Conservation (phyloP, 2,329 filamentous ascomycete genomes). For the Leptographium procerum region DNA sequence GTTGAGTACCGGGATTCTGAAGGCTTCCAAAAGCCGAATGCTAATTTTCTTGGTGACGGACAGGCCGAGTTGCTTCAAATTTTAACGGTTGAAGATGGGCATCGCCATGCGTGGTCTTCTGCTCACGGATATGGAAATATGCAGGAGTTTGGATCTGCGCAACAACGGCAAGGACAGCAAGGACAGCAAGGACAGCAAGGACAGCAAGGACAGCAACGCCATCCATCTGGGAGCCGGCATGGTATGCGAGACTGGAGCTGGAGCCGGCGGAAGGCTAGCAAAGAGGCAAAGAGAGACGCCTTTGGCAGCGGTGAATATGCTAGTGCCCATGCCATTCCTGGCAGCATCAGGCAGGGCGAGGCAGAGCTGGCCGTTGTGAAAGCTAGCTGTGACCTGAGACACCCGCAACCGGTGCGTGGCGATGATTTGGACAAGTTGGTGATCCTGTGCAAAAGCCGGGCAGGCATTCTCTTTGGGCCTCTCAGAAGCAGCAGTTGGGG, state of each 20-base stretch:
- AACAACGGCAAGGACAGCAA: not conserved
- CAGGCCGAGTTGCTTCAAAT: not conserved
- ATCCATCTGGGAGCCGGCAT: not conserved
- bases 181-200: not conserved
- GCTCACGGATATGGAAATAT: not conserved
- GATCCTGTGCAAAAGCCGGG: slow-evolving; percentile 12
- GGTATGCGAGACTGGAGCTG: slow-evolving; percentile 9
- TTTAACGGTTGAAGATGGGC: not conserved
- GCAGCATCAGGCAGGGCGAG: not conserved
- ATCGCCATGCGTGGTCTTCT: not conserved
- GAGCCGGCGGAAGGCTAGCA: slow-evolving; percentile 1
- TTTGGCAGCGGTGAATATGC: not conserved
- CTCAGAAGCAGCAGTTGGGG: not conserved
- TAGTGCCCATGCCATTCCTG: not conserved
- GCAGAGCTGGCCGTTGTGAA: slow-evolving; percentile 12
- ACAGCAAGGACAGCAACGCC: not conserved
- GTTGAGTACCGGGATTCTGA: not conserved
- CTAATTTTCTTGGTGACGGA: not conserved
- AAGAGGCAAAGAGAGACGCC: not conserved
- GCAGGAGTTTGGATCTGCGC: not conserved
- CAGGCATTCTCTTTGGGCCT: not conserved
- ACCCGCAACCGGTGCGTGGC: slow-evolving; percentile 18
- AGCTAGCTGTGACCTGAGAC: slow-evolving; percentile 16
- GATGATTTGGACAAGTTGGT: slow-evolving; percentile 15
- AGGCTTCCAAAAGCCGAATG: not conserved